Evolutionary conservation across 2,329 filamentous ascomycete species (phyloP).

Genomic region (Talaromyces sp.): DNA sequence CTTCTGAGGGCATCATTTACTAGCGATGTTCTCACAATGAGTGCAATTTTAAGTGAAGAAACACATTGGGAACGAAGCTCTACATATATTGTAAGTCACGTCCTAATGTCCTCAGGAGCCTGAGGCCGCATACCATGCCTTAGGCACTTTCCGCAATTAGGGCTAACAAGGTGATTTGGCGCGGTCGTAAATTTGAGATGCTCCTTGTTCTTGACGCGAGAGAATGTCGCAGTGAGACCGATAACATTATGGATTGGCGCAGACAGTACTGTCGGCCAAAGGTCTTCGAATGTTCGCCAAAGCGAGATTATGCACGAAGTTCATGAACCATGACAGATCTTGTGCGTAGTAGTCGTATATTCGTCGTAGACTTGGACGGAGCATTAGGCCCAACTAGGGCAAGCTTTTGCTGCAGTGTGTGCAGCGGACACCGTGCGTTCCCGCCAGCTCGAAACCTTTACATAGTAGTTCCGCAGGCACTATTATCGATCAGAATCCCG

Average conservation of each 20-base stretch:
- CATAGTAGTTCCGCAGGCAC: not conserved
- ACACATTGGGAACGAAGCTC: not conserved
- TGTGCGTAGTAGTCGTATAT: not conserved
- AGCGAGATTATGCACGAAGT: too few relatives aligned
- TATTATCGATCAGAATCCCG: not conserved
- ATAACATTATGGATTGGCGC: not conserved
- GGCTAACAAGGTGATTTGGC: not conserved
- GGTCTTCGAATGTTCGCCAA: too few relatives aligned
- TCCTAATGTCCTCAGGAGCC: not conserved
- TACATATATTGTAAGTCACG: not conserved
- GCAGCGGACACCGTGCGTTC: slow-evolving; percentile 3
- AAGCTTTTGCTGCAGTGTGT: not conserved
- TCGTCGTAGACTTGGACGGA: not conserved
- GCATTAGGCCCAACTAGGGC: not conserved
- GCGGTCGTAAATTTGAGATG: too few relatives aligned
- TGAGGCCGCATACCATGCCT: not conserved
- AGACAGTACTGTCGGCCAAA: not conserved
- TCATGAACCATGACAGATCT: slow-evolving; percentile 1
- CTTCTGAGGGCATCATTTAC: not conserved
- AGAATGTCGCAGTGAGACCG: not conserved
- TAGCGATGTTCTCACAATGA: not conserved
- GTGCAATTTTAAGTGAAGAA: not conserved
- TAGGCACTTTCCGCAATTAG: not conserved
- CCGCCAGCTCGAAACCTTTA: not conserved
- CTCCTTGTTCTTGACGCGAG: not conserved